Evolutionary conservation across 164 flowering plant species (phyloP).

Genomic region (Vitis rupestris): DNA sequence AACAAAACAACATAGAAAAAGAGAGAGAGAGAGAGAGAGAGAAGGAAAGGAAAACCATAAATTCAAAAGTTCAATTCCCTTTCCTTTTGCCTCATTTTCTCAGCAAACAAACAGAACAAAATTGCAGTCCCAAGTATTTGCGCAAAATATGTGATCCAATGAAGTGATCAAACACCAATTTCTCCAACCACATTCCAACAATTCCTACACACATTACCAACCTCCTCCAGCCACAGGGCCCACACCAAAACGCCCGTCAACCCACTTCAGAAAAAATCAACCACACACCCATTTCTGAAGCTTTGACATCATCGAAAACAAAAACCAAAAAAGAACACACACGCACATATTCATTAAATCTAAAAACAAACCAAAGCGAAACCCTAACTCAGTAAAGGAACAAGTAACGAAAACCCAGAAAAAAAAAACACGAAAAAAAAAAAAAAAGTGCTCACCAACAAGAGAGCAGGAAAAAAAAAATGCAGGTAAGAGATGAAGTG

Average conservation of each 20-base stretch:
- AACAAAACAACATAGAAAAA: not conserved
- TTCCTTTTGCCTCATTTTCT: not conserved
- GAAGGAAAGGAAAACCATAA: not conserved
- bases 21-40: constrained; percentile 2
- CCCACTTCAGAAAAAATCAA: not conserved
- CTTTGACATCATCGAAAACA: not conserved
- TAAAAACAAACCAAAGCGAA: not conserved
- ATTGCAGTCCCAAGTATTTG: not conserved
- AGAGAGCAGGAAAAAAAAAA: not conserved
- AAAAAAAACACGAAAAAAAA: not conserved
- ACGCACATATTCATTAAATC: not conserved
- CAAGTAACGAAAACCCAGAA: not conserved
- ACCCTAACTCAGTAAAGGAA: not conserved
- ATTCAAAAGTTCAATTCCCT: too few relatives aligned
- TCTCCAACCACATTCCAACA: not conserved
- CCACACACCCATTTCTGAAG: not conserved
- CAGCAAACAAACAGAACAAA: not conserved
- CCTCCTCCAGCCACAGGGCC: not conserved
- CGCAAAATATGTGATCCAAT: not conserved
- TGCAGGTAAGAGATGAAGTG: not conserved
- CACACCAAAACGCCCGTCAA: not conserved
- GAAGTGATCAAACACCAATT: not conserved
- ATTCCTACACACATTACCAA: not conserved
- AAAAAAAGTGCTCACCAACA: not conserved
- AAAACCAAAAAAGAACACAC: not conserved